Percentiles rank a stretch among this genome's conserved stretches.
Conservation (phyloP, 495 filamentous ascomycete genomes). For the Penicillium daleae region DNA sequence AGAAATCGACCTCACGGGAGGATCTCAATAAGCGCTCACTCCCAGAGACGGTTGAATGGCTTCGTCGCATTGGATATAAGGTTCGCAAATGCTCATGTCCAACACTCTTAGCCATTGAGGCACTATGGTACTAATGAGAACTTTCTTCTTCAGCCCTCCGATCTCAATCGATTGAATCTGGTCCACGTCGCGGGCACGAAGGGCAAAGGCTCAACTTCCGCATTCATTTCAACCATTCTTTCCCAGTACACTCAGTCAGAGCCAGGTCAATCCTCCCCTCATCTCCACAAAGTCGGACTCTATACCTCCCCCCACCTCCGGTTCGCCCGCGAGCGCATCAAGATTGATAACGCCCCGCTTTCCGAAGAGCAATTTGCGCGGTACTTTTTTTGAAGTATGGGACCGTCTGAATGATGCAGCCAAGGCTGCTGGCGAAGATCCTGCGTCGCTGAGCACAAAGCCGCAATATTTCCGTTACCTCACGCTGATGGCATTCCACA, state of each 20-base stretch:
- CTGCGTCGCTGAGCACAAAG: conserved; percentile 55
- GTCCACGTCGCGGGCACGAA: conserved; percentile 92
- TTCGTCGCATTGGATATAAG: conserved; percentile 77
- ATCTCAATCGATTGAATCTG: conserved; percentile 74
- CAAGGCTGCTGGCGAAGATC: conserved; percentile 49
- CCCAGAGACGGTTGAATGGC: conserved; percentile 77
- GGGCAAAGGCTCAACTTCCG: conserved; percentile 73
- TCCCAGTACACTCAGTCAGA: conserved; percentile 56
- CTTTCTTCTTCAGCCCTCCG: conserved; percentile 57
- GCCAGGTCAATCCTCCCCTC: conserved; percentile 34
- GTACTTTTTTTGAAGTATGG: conserved; percentile 91
- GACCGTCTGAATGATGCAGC: conserved; percentile 67
- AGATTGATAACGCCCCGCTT: conserved; percentile 76
- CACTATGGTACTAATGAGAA: conserved; percentile 12
- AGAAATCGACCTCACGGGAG: conserved; percentile 61
- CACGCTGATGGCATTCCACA: conserved; percentile 87
- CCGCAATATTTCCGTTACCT: conserved; percentile 91
- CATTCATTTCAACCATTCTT: conserved; percentile 61
- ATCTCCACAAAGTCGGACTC: conserved; percentile 68
- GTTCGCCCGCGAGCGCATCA: conserved; percentile 85
- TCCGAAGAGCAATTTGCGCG: conserved; percentile 75
- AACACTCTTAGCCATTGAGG: neutral
- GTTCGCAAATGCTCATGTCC: conserved; percentile 44
- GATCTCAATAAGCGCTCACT: conserved; percentile 69
- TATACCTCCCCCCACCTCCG: conserved; percentile 90